These are phyloP conservation scores for Purshia tridentata DNA, from an alignment of 306 rosid genomes.

Conservation along the genomic window DNA sequence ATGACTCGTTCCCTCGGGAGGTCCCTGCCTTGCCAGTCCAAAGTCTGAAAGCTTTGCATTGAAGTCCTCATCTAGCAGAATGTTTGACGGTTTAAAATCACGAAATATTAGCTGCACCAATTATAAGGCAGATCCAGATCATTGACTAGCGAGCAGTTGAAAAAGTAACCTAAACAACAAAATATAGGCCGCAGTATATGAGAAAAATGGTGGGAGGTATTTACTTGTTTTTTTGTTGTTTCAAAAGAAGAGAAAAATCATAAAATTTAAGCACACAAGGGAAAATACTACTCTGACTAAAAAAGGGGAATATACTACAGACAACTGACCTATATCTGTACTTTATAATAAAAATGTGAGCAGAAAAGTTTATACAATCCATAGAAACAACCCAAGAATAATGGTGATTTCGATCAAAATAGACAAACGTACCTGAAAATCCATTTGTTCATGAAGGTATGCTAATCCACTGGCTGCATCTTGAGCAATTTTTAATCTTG, in stretches of 20 bases:
- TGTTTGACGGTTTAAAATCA: constrained; percentile 86
- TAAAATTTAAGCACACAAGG: not conserved
- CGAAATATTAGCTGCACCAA: constrained; percentile 90
- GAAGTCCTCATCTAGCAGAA: constrained; percentile 83
- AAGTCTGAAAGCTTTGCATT: constrained; percentile 98
- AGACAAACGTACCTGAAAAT: constrained; percentile 67
- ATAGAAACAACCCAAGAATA: not conserved
- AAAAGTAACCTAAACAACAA: constrained; percentile 9
- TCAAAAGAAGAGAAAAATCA: too few relatives aligned
- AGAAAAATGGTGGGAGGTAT: not conserved
- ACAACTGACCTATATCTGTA: not conserved
- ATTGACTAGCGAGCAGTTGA: not conserved
- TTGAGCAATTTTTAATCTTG: constrained; percentile 71
- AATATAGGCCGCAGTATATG: not conserved
- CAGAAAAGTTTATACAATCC: not conserved
- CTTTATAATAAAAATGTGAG: not conserved
- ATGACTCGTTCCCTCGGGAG: constrained; percentile 74
- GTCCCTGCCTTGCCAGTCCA: constrained; percentile 99
- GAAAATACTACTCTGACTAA: too few relatives aligned
- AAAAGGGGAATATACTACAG: not conserved
- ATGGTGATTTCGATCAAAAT: not conserved
- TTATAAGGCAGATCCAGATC: constrained; percentile 33
- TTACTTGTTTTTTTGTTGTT: not conserved
- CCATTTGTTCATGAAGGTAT: constrained; percentile 95
- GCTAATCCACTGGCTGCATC: constrained; percentile 96